Evolutionary conservation across 768 basidiomycete species (phyloP).

Genomic region (Fistulinella prunicolor): DNA sequence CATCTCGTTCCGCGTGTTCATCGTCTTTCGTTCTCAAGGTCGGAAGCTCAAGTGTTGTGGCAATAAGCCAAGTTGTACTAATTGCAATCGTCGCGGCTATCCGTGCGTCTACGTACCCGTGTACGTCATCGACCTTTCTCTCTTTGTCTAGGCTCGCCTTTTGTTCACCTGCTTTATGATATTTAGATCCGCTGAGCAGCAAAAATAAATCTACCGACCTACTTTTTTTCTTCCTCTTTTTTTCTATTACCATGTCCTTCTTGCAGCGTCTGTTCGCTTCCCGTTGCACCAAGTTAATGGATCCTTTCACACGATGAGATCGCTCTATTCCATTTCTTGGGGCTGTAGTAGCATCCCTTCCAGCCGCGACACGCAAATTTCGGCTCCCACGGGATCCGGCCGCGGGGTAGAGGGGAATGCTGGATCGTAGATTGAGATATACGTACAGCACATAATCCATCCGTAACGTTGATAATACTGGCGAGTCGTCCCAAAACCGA

Average conservation of each 20-base stretch:
- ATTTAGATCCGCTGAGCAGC: constrained; percentile 27
- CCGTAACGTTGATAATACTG: neutral
- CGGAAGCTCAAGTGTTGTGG: constrained; percentile 77
- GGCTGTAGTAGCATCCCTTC: constrained; percentile 5
- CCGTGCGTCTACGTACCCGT: constrained; percentile 64
- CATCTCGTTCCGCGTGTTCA: neutral
- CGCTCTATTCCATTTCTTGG: constrained; percentile 10
- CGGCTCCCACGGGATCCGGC: constrained; percentile 9
- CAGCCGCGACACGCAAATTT: constrained; percentile 1
- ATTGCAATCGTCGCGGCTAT: constrained; percentile 58
- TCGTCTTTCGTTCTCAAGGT: constrained; percentile 36
- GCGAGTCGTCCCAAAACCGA: neutral
- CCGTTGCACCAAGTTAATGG: constrained; percentile 13
- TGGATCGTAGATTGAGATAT: constrained; percentile 15
- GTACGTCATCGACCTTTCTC: constrained; percentile 41
- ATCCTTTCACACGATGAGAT: constrained; percentile 22
- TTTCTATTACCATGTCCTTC: constrained; percentile 2
- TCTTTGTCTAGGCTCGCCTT: constrained; percentile 5
- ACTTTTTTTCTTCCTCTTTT: neutral
- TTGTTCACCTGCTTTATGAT: neutral
- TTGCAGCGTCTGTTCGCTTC: constrained; percentile 22
- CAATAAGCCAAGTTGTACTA: constrained; percentile 55
- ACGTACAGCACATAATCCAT: constrained; percentile 30
- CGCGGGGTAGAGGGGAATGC: neutral
- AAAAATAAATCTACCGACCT: constrained; percentile 26